Conservation (phyloP, 2,329 filamentous ascomycete species). For the Fusarium tuaranense region DNA sequence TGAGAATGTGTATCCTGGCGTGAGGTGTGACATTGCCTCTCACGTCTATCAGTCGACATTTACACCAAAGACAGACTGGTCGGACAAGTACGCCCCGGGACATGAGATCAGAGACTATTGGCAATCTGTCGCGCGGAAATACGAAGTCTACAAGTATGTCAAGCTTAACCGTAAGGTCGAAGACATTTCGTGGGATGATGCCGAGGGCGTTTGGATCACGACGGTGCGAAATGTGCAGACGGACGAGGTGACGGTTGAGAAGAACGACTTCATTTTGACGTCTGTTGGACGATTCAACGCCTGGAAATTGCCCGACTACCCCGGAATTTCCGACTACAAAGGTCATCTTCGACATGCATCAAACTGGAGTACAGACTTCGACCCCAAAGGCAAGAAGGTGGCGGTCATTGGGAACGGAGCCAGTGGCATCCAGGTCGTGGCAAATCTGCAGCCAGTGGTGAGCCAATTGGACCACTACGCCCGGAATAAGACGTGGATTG, state of each 20-base stretch:
- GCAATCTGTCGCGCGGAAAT: constrained; percentile 70
- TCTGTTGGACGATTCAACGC: constrained; percentile 75
- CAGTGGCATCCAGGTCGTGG: constrained; percentile 68
- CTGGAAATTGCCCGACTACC: constrained; percentile 72
- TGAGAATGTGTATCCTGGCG: constrained; percentile 71
- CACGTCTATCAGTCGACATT: constrained; percentile 79
- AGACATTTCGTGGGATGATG: constrained; percentile 65
- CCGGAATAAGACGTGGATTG: constrained; percentile 75
- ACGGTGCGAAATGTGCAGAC: constrained; percentile 55
- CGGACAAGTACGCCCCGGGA: constrained; percentile 74
- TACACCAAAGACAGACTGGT: constrained; percentile 76
- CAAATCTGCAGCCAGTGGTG: constrained; percentile 63
- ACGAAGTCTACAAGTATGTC: constrained; percentile 71
- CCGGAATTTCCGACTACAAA: constrained; percentile 66
- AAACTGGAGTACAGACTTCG: constrained; percentile 66
- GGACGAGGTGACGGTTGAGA: constrained; percentile 55
- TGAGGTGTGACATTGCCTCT: constrained; percentile 75
- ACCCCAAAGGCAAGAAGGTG: constrained; percentile 62
- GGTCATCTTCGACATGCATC: constrained; percentile 70
- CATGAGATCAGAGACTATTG: constrained; percentile 76
- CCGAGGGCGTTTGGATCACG: constrained; percentile 66
- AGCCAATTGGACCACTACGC: constrained; percentile 72
- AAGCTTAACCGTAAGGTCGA: constrained; percentile 68
- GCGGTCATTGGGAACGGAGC: constrained; percentile 74
- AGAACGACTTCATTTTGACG: constrained; percentile 71